Conservation (phyloP, 2,329 filamentous ascomycete species). For the Neofusicoccum umdonicola region DNA sequence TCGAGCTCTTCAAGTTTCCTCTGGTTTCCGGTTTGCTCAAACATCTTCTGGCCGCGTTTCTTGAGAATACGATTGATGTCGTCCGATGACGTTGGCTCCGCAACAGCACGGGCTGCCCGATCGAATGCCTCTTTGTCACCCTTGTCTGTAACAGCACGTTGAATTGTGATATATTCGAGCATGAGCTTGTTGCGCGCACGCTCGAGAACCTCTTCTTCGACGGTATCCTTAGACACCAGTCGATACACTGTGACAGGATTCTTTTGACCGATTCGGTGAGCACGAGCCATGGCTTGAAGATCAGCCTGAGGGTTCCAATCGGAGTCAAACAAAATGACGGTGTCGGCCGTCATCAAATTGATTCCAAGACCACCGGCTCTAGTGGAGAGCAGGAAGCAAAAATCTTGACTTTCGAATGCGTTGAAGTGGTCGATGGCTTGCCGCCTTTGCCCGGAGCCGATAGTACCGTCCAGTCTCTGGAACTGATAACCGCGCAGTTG, state of each 20-base stretch:
- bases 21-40: constrained; percentile 95
- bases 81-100: constrained; percentile 84
- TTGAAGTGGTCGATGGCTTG: constrained; percentile 99
- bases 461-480: constrained; percentile 92
- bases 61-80: constrained; percentile 97
- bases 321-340: constrained; percentile 95
- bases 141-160: constrained; percentile 93
- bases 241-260: constrained; percentile 95
- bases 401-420: constrained; percentile 91
- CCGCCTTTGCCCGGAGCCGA: constrained; percentile 80
- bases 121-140: constrained; percentile 71
- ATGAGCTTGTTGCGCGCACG: constrained; percentile 96
- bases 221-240: constrained; percentile 94
- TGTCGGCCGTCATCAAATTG: constrained; percentile 98
- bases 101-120: constrained; percentile 66
- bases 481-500: constrained; percentile 91
- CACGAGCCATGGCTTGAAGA: constrained; percentile 96
- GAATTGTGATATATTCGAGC: constrained; percentile 95
- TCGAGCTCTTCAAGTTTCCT: constrained; percentile 95
- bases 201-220: constrained; percentile 96
- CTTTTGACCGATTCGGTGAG: constrained; percentile 96
- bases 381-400: constrained; percentile 93
- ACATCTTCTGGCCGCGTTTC: constrained; percentile 98
- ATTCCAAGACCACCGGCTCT: constrained; percentile 96
- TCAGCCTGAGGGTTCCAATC: constrained; percentile 99